Evolutionary conservation across 2,329 filamentous ascomycete species (phyloP), one percentile per base, ranked within the genome.

Genomic region (Colletotrichum destructivum): DNA sequence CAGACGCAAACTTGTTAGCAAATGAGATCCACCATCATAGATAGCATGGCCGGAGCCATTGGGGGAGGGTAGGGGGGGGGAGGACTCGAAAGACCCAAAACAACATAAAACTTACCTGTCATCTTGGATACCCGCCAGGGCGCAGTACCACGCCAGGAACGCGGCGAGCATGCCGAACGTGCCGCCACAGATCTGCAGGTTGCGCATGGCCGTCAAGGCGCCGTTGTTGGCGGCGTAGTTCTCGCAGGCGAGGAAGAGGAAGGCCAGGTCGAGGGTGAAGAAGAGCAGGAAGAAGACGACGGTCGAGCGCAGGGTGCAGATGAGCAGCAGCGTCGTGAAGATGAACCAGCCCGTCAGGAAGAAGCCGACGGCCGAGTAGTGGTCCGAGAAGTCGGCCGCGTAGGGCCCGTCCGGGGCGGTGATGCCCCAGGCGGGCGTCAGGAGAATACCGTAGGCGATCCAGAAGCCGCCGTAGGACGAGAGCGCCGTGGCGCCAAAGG

Each of bases 141-240:
- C 94, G 78, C 94, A 95, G 83, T 96, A 97, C 94, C 94, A 97
- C 4, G 94, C 94, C 67, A 94, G 79, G 79, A 97, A 96, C 0
- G 94, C 93, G 1, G 94, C 90, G 8, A 96, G 77, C 73, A 96
- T 87, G n/a, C 94, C 94, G 79, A 96, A 96, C 73, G 91, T 87
- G 64, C 94, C 94, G 74, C 93, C 94, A 4, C 92, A 89, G 81
- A 91, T 92, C 77, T 90, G 89, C 55, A 94, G 83, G 18, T 81
- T 82, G 6, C 81, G 68, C 75, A 87, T 81, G 18, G 88, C 82
- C 0, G 76, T 74, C 21, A 80, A 66, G 74, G 87, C 83, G 69
- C 87, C 87, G 73, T 89, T 83, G 79, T 92, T 84, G 76, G 74
- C 77, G 56, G 87, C 87, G 74, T 84, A 90, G 74, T 93, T 91